A percentile compares a stretch with the other conserved stretches of the same genome.
Conservation (phyloP, 2,329 filamentous ascomycete genomes). For the Sporothrix luriei region DNA sequence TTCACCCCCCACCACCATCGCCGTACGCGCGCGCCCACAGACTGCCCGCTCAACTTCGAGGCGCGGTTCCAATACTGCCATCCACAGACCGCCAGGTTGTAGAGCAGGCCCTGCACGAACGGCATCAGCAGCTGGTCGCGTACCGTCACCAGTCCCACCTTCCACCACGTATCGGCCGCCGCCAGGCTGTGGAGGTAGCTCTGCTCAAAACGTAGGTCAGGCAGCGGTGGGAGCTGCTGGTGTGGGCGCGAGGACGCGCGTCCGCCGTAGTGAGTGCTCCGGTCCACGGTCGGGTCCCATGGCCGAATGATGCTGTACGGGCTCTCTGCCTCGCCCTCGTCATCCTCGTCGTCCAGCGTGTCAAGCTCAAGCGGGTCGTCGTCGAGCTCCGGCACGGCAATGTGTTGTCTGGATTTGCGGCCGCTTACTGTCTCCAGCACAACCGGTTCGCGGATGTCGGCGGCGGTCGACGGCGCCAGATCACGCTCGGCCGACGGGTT, state of each 20-base stretch:
- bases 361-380: conserved; percentile 55
- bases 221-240: conserved; percentile 64
- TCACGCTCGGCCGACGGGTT: conserved; percentile 73
- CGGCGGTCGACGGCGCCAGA: conserved; percentile 76
- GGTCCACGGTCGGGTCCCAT: conserved; percentile 49
- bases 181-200: conserved; percentile 92
- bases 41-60: conserved; percentile 74
- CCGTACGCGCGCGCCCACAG: conserved; percentile 73
- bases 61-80: conserved; percentile 89
- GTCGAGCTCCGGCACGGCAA: conserved; percentile 38
- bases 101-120: conserved; percentile 83
- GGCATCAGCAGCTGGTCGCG: conserved; percentile 92
- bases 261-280: conserved; percentile 63
- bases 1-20: conserved; percentile 97
- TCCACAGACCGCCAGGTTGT: conserved; percentile 79
- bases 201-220: conserved; percentile 95
- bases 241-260: conserved; percentile 51
- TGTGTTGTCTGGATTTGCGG: conserved; percentile 35
- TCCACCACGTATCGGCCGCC: conserved; percentile 75
- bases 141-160: conserved; percentile 79
- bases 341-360: conserved; percentile 41
- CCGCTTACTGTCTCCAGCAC: conserved; percentile 38
- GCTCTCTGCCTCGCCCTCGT: conserved; percentile 50
- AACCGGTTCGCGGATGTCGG: conserved; percentile 67
- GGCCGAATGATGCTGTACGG: conserved; percentile 68